Percentiles rank a stretch among this genome's conserved stretches.
phyloP scores from a whole-genome alignment of 2,329 filamentous ascomycete species.

The Endocalyx cinctus region DNA sequence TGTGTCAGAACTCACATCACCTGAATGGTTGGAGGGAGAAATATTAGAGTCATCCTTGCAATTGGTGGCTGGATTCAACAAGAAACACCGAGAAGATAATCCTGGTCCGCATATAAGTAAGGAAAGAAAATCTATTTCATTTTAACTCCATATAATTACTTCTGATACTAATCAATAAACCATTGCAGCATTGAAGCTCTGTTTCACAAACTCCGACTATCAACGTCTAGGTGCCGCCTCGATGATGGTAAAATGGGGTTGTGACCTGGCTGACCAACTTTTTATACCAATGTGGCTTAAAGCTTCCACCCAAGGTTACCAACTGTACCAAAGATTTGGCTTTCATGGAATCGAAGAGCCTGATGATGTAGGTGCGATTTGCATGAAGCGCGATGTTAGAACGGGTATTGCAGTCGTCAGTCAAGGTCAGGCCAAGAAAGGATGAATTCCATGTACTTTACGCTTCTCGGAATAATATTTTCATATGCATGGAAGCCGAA shows the following conservation, averaged over 20 bases:
- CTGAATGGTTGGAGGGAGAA: slow-evolving; percentile 24
- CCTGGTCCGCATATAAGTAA: slow-evolving; percentile 28
- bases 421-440: no score
- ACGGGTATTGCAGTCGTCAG: no score
- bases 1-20: slow-evolving; percentile 16
- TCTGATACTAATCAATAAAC: no score
- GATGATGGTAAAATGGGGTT: slow-evolving; percentile 30
- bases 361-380: slow-evolving; percentile 1
- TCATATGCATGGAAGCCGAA: no score
- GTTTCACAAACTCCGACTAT: slow-evolving; percentile 34
- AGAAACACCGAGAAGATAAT: slow-evolving; percentile 26
- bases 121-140: no score
- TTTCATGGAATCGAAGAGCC: slow-evolving; percentile 25
- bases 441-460: no score
- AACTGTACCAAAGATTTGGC: slow-evolving; percentile 31
- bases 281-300: slow-evolving; percentile 33
- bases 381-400: slow-evolving; percentile 6
- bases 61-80: slow-evolving; percentile 25
- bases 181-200: no score
- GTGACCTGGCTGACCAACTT: slow-evolving; percentile 31
- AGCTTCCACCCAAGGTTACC: slow-evolving; percentile 26
- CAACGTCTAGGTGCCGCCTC: slow-evolving; percentile 31
- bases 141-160: no score
- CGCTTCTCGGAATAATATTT: no score
- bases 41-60: no score